Evolutionary conservation across 2,329 filamentous ascomycete species (phyloP), one percentile per base, ranked within the genome.

Genomic region (Arthrobotrys pseudoclavata): DNA sequence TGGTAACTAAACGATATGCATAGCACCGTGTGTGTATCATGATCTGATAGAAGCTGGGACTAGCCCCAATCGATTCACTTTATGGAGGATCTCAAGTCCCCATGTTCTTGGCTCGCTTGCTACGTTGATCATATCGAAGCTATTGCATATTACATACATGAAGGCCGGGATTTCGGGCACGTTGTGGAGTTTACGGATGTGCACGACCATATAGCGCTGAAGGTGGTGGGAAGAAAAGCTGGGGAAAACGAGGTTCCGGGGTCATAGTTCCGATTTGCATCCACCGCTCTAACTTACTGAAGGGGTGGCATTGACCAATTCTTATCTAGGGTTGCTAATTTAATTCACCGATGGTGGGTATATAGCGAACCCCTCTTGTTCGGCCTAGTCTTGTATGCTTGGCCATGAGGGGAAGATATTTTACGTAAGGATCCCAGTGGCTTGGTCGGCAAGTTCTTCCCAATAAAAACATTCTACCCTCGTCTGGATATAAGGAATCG

Each of bases 321-420:
- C 52, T 57, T 60, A 60, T 42, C 55, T 60, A 26, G 34, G 34
- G 55, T 37, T 60, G 34, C 10, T 15, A 42, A n/a, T 20, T 42
- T 60, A 57, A 60, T 60, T 42, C 55, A 34, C 55, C 55, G 55
- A 60, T n/a, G 34, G 15, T 42, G 55, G 55, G 20, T 60, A 42
- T 57, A 34, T 53, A 31, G 9, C 10, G n/a, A n/a, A n/a, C n/a
- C n/a, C n/a, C n/a, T n/a, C n/a, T n/a, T n/a, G n/a, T n/a, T n/a
- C n/a, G n/a, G n/a, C n/a, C n/a, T n/a, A n/a, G n/a, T n/a, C n/a
- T n/a, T n/a, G n/a, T n/a, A n/a, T n/a, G n/a, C n/a, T n/a, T n/a
- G n/a, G n/a, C n/a, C n/a, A 29, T 53, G 10, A 1, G 34, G 34
- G n/a, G 42, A 24, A 34, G 55, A 60, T 60, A 26, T 60, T 57